phyloP scores from a whole-genome alignment of 176 grass and related monocot genomes.

The Thalia dealbata region DNA sequence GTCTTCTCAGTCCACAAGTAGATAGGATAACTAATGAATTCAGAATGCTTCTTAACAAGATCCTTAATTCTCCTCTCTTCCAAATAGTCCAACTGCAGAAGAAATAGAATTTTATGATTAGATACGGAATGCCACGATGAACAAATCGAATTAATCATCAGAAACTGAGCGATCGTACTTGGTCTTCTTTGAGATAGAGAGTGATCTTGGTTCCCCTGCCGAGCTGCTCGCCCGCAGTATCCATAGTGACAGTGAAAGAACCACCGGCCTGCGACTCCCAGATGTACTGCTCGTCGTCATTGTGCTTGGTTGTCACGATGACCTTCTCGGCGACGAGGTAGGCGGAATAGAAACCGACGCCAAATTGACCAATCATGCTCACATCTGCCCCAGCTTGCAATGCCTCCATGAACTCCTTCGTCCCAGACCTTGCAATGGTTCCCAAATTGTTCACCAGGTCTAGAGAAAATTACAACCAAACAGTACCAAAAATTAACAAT shows the following conservation, averaged over 20 bases:
- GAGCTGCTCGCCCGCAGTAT: not conserved
- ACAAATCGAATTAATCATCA: not conserved
- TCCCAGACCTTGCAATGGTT: slow-evolving; percentile 11
- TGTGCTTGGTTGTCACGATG: slow-evolving; percentile 14
- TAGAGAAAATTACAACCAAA: not conserved
- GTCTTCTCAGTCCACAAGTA: slow-evolving; percentile 12
- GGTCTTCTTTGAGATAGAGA: slow-evolving; percentile 13
- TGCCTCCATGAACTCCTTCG: slow-evolving; percentile 16
- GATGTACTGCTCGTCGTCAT: slow-evolving; percentile 12
- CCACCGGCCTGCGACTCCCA: slow-evolving; percentile 11
- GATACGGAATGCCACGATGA: not conserved
- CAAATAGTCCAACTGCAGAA: not conserved
- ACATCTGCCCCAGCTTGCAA: slow-evolving; percentile 13
- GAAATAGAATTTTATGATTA: not conserved
- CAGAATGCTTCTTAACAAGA: slow-evolving; percentile 7
- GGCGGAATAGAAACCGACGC: slow-evolving; percentile 10
- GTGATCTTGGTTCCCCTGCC: slow-evolving; percentile 18
- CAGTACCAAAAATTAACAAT: no score
- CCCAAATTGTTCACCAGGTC: slow-evolving; percentile 18
- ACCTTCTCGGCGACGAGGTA: slow-evolving; percentile 15
- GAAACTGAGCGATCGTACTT: not conserved
- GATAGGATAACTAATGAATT: slow-evolving; percentile 14
- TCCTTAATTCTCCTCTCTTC: slow-evolving; percentile 17
- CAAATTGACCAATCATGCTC: slow-evolving; percentile 16
- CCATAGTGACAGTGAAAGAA: not conserved